Conservation (phyloP, 441 rosid genomes). For the Euphorbia celastroides region DNA sequence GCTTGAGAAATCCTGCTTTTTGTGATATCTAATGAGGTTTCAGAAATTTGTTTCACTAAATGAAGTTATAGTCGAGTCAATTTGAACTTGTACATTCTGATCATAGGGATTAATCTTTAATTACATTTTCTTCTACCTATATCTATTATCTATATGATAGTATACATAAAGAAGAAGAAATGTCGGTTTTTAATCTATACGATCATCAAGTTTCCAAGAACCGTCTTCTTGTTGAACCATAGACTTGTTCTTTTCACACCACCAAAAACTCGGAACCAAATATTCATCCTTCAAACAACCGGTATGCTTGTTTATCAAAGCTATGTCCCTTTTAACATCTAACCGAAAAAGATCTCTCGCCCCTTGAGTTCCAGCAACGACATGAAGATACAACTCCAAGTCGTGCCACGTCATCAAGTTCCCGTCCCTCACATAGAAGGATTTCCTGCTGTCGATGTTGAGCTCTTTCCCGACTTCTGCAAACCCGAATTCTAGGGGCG, state of each 20-base stretch:
- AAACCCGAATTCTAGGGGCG: slow-evolving; percentile 21
- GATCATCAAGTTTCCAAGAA: slow-evolving; percentile 20
- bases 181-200: neutral
- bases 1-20: neutral
- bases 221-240: slow-evolving; percentile 40
- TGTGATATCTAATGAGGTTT: too few species aligned
- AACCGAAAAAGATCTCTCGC: slow-evolving; percentile 28
- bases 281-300: slow-evolving; percentile 31
- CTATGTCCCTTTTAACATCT: slow-evolving; percentile 30
- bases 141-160: neutral
- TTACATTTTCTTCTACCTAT: neutral
- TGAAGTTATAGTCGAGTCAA: too few species aligned
- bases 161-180: neutral
- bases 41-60: too few species aligned
- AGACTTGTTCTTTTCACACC: slow-evolving; percentile 35
- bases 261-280: slow-evolving; percentile 45
- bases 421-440: slow-evolving; percentile 39
- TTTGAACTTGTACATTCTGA: neutral
- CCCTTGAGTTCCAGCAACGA: slow-evolving; percentile 55
- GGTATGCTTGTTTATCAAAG: slow-evolving; percentile 36
- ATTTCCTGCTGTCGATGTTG: slow-evolving; percentile 35
- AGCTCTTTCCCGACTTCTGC: slow-evolving; percentile 39
- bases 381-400: slow-evolving; percentile 50
- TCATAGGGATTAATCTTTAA: neutral
- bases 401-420: slow-evolving; percentile 35